Evolutionary conservation across 345 rosid genomes (phyloP).

Genomic region (Melaleuca quinquenervia): DNA sequence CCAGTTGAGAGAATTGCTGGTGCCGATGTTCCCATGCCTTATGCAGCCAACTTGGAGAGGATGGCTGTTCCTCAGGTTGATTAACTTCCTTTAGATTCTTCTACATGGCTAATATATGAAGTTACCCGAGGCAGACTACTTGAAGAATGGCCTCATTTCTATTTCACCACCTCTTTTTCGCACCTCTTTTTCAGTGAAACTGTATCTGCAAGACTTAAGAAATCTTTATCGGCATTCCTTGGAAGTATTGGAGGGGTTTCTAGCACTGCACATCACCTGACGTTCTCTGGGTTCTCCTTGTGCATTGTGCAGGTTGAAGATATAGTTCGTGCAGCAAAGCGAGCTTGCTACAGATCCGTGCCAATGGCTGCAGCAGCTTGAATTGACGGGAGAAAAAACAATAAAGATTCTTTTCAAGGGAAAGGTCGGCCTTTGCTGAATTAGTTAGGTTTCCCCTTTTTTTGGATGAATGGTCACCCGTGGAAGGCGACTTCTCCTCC

Average conservation of each 20-base stretch:
- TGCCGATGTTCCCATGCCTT: slow-evolving; percentile 98
- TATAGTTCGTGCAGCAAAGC: slow-evolving; percentile 69
- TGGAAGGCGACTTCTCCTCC: neutral
- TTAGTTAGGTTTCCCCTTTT: neutral
- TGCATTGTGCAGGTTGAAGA: slow-evolving; percentile 46
- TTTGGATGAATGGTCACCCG: neutral
- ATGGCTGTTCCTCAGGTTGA: slow-evolving; percentile 88
- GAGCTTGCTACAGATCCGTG: slow-evolving; percentile 66
- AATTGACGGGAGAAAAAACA: neutral
- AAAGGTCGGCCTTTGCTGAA: neutral
- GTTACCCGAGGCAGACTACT: neutral
- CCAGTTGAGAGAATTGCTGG: slow-evolving; percentile 85
- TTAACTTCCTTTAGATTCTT: neutral
- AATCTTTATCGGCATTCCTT: neutral
- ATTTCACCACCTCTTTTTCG: neutral
- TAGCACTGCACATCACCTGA: neutral
- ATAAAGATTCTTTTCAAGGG: neutral
- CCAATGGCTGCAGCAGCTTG: slow-evolving; percentile 8
- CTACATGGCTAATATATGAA: neutral
- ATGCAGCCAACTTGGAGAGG: slow-evolving; percentile 92
- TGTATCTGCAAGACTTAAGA: neutral
- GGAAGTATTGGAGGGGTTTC: neutral
- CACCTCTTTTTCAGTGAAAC: neutral
- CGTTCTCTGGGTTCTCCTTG: neutral
- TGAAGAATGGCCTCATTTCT: neutral